These are phyloP conservation scores for Fusarium sp. DNA, from an alignment of 2,329 filamentous ascomycete genomes.

Conservation along the genomic window DNA sequence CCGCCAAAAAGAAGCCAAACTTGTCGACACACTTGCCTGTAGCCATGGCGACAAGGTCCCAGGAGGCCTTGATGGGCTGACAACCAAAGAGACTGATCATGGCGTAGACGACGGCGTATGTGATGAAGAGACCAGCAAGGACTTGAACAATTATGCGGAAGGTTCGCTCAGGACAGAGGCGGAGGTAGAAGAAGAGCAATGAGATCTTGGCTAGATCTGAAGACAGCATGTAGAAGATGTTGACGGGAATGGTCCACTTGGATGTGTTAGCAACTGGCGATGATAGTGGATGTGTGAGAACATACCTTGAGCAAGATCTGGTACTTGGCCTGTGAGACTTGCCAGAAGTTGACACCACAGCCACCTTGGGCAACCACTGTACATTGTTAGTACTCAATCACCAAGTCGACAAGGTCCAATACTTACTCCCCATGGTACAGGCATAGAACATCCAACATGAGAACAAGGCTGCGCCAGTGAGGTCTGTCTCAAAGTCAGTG, in stretches of 20 bases:
- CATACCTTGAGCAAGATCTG: slow-evolving; percentile 29
- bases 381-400: background rate
- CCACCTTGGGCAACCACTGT: slow-evolving; percentile 34
- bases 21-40: slow-evolving; percentile 40
- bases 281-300: accelerated
- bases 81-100: slow-evolving; percentile 40
- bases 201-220: slow-evolving; percentile 42
- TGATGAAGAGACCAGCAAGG: slow-evolving; percentile 12
- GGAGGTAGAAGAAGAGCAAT: slow-evolving; percentile 38
- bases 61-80: slow-evolving; percentile 36
- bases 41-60: slow-evolving; percentile 35
- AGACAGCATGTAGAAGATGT: slow-evolving; percentile 42
- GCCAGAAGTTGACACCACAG: slow-evolving; percentile 38
- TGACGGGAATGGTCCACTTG: slow-evolving; percentile 40
- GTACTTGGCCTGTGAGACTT: slow-evolving; percentile 26
- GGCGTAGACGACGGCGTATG: slow-evolving; percentile 38
- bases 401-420: accelerated
- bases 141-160: slow-evolving; percentile 29
- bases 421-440: slow-evolving; percentile 41
- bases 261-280: background rate
- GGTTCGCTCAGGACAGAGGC: slow-evolving; percentile 34
- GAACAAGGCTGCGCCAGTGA: slow-evolving; percentile 35
- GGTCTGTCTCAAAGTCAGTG: slow-evolving; percentile 5
- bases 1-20: slow-evolving; percentile 40
- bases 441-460: slow-evolving; percentile 39